phyloP scores from a whole-genome alignment of 1,284 basidiomycete species.

The Ceraceosorus bombacis region DNA sequence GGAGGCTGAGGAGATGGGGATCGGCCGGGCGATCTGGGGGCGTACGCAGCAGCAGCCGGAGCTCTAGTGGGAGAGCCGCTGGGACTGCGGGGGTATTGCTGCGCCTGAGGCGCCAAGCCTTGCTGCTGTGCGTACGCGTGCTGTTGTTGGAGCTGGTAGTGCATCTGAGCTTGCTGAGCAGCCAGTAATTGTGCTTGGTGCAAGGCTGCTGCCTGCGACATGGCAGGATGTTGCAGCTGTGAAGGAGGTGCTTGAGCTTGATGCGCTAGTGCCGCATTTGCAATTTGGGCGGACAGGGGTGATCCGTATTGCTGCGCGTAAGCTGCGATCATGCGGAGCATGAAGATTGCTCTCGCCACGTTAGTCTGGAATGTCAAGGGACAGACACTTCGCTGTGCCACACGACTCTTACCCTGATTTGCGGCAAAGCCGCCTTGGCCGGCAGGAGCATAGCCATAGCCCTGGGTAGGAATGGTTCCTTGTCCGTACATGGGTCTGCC shows the following conservation, averaged over 20 bases:
- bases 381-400: neutral
- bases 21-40: neutral
- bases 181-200: constrained; percentile 34
- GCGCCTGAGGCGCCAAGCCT: constrained; percentile 13
- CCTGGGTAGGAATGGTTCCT: constrained; percentile 1
- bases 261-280: constrained; percentile 36
- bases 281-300: constrained; percentile 31
- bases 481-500: constrained; percentile 4
- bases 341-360: neutral
- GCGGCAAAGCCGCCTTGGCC: constrained; percentile 41
- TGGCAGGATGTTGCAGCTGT: constrained; percentile 41
- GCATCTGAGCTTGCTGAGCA: constrained; percentile 15
- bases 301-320: constrained; percentile 34
- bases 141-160: constrained; percentile 17
- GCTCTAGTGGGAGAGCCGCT: constrained; percentile 14
- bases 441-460: constrained; percentile 31
- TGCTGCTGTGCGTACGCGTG: constrained; percentile 11
- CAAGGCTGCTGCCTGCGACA: constrained; percentile 35
- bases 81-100: constrained; percentile 4
- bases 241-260: constrained; percentile 40
- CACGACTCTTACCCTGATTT: constrained; percentile 30
- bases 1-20: constrained; percentile 1
- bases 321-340: constrained; percentile 13
- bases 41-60: constrained; percentile 6
- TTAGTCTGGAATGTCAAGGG: neutral